Conservation (phyloP, 140 eudicot genomes). For the Flaveria floridana region DNA sequence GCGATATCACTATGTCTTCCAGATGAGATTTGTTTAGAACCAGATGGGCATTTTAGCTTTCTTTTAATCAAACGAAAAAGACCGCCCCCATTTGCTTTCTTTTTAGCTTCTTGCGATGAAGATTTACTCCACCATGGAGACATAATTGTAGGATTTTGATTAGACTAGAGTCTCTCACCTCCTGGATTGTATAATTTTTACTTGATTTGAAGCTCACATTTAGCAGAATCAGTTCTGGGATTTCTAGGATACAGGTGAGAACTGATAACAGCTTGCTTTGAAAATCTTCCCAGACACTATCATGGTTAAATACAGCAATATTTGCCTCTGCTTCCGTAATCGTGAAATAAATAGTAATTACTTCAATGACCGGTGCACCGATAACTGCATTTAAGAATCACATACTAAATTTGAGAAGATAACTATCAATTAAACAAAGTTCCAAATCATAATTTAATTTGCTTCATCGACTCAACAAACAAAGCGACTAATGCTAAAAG, state of each 20-base stretch:
- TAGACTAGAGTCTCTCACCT: slow-evolving; percentile 10
- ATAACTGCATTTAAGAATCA: slow-evolving; percentile 36
- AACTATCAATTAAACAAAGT: slow-evolving; percentile 26
- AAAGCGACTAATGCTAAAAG: slow-evolving; percentile 23
- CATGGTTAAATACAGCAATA: slow-evolving; percentile 35
- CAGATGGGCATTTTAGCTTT: slow-evolving; percentile 58
- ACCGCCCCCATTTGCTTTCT: slow-evolving; percentile 55
- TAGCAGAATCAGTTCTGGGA: slow-evolving; percentile 22
- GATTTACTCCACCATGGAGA: slow-evolving; percentile 46
- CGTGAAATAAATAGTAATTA: slow-evolving; percentile 43
- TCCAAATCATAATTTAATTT: slow-evolving; percentile 22
- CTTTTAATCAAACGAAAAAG: slow-evolving; percentile 58
- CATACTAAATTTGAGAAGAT: slow-evolving; percentile 34
- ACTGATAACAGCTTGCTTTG: slow-evolving; percentile 27
- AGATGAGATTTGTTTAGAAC: slow-evolving; percentile 44
- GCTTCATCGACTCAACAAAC: slow-evolving; percentile 30
- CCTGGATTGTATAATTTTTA: background rate
- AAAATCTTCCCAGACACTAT: slow-evolving; percentile 22
- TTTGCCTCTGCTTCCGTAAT: slow-evolving; percentile 42
- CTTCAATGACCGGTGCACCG: slow-evolving; percentile 37
- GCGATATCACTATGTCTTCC: slow-evolving; percentile 45
- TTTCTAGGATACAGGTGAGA: slow-evolving; percentile 26
- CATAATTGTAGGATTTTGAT: slow-evolving; percentile 39
- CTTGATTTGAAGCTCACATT: slow-evolving; percentile 27
- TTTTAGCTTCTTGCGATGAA: slow-evolving; percentile 69